A percentile compares a stretch with the other conserved stretches of the same genome.
phyloP scores from a whole-genome alignment of 495 filamentous ascomycete species.

The Parachaetomium inaequale region DNA sequence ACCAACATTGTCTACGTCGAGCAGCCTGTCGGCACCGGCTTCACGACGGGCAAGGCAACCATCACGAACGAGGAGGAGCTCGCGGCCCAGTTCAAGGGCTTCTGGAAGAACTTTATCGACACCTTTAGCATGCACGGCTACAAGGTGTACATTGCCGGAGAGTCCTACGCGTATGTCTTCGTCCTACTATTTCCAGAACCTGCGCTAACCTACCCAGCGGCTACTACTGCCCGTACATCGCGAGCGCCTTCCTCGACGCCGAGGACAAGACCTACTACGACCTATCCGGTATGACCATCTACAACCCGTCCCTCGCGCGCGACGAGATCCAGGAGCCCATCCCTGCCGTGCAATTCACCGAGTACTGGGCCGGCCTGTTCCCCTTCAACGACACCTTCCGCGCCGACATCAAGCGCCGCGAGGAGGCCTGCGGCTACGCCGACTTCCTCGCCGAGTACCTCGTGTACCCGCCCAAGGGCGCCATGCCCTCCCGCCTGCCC shows the following conservation, averaged over 20 bases:
- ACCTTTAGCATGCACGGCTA: constrained; percentile 60
- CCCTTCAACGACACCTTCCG: constrained; percentile 65
- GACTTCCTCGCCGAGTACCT: constrained; percentile 59
- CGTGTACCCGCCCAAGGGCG: constrained; percentile 62
- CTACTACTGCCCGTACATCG: constrained; percentile 75
- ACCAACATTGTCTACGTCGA: constrained; percentile 76
- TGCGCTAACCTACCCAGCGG: constrained; percentile 38
- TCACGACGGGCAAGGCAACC: constrained; percentile 58
- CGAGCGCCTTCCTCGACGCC: constrained; percentile 65
- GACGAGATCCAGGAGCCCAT: constrained; percentile 50
- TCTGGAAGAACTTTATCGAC: constrained; percentile 66
- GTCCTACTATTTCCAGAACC: background rate
- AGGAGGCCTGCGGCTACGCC: constrained; percentile 62
- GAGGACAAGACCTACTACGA: constrained; percentile 66
- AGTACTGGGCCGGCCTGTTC: constrained; percentile 60
- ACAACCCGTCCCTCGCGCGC: constrained; percentile 61
- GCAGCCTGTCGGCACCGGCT: constrained; percentile 75
- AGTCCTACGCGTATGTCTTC: constrained; percentile 56
- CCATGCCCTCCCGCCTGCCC: constrained; percentile 45
- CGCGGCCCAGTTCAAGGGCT: constrained; percentile 64
- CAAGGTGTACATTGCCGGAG: constrained; percentile 66
- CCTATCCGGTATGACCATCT: constrained; percentile 63
- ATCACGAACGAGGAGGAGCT: constrained; percentile 63
- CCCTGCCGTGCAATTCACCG: constrained; percentile 57
- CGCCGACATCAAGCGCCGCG: constrained; percentile 50